Evolutionary conservation across 306 rosid species (phyloP).

Genomic region (Dryas alaskensis): DNA sequence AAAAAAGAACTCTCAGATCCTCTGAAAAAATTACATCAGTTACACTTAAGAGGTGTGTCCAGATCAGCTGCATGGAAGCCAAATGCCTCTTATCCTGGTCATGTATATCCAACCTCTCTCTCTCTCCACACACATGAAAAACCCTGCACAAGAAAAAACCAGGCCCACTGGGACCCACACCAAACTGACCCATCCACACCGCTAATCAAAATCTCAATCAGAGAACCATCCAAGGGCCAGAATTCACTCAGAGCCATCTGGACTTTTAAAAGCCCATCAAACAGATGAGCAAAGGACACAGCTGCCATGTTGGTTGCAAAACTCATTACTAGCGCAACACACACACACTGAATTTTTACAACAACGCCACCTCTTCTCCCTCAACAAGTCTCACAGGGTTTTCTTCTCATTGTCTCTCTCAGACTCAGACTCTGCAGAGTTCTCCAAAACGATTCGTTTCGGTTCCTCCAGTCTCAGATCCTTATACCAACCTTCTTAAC

Average conservation of each 20-base stretch:
- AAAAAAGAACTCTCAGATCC: too few species aligned
- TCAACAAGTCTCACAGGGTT: background rate
- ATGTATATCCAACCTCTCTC: background rate
- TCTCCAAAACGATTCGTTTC: slow-evolving; percentile 18
- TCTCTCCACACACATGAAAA: background rate
- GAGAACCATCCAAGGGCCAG: background rate
- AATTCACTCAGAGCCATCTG: background rate
- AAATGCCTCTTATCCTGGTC: background rate
- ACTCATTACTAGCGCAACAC: slow-evolving; percentile 11
- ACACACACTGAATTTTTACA: background rate
- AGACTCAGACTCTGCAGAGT: background rate
- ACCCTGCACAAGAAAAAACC: background rate
- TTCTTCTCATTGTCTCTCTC: background rate
- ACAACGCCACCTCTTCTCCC: background rate
- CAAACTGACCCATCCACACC: background rate
- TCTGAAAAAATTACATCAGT: background rate
- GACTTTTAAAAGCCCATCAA: slow-evolving; percentile 1
- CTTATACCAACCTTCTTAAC: background rate
- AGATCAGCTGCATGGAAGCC: background rate
- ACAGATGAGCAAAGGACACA: background rate
- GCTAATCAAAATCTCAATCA: background rate
- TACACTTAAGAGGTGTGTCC: background rate
- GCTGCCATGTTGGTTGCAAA: background rate
- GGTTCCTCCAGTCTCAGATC: slow-evolving; percentile 7
- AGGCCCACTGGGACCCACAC: background rate